Evolutionary conservation across 495 filamentous ascomycete species (phyloP).

Genomic region (Hypoxylon trugodes): DNA sequence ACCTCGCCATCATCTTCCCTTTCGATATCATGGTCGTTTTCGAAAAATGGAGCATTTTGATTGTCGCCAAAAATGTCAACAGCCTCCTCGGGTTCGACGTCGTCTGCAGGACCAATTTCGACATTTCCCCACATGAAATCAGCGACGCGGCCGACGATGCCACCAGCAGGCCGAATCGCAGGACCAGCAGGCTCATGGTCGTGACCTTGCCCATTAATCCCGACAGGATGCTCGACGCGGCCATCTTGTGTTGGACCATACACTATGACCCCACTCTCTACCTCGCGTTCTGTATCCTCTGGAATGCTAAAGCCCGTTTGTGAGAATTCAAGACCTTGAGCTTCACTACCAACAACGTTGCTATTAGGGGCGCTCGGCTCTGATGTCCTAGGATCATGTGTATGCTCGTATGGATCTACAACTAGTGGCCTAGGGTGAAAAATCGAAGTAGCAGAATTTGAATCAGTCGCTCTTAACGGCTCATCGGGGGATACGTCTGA

Average conservation of each 20-base stretch:
- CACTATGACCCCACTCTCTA: background rate
- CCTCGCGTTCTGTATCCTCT: background rate
- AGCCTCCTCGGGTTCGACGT: slow-evolving; percentile 47
- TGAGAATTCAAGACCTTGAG: background rate
- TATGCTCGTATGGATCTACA: background rate
- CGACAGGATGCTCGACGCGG: background rate
- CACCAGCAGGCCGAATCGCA: slow-evolving; percentile 37
- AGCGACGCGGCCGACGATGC: slow-evolving; percentile 50
- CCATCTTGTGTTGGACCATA: background rate
- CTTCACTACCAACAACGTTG: background rate
- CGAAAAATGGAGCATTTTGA: slow-evolving; percentile 44
- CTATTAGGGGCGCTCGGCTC: background rate
- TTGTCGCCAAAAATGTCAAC: slow-evolving; percentile 53
- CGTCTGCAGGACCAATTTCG: slow-evolving; percentile 36
- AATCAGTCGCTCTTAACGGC: background rate
- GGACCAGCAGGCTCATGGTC: slow-evolving; percentile 12
- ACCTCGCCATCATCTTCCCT: slow-evolving; percentile 38
- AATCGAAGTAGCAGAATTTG: background rate
- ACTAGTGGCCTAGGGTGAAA: background rate
- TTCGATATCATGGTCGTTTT: slow-evolving; percentile 32
- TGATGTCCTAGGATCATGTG: background rate
- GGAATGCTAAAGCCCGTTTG: background rate
- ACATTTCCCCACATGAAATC: slow-evolving; percentile 59
- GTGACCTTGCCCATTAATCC: background rate
- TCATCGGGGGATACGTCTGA: background rate